These are phyloP conservation scores for Sicyos baderoa DNA, from an alignment of 306 rosid species.

Conservation along the genomic window DNA sequence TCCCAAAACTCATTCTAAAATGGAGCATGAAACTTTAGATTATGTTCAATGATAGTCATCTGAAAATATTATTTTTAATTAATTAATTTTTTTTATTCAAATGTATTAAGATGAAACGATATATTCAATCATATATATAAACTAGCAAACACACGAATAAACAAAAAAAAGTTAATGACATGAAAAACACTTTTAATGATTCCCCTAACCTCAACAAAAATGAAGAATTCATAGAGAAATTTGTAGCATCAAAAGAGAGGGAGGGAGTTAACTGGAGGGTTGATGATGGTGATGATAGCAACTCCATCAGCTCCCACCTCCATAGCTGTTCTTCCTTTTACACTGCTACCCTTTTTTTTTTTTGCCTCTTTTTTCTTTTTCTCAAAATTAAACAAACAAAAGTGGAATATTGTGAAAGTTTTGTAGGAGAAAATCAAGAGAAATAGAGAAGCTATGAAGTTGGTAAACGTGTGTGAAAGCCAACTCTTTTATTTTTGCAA, in stretches of 20 bases:
- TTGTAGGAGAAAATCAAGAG: neutral
- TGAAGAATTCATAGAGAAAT: neutral
- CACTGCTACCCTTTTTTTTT: conserved; percentile 52
- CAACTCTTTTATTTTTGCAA: too few relatives aligned
- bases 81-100: too few relatives aligned
- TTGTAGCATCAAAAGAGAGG: conserved; percentile 73
- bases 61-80: too few relatives aligned
- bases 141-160: too few relatives aligned
- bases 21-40: too few relatives aligned
- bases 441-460: neutral
- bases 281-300: conserved; percentile 76
- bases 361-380: neutral
- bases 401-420: too few relatives aligned
- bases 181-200: too few relatives aligned
- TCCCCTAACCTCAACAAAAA: neutral
- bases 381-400: neutral
- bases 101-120: too few relatives aligned
- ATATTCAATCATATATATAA: too few relatives aligned
- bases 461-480: neutral
- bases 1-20: neutral
- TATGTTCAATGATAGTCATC: too few relatives aligned
- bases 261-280: conserved; percentile 95
- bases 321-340: conserved; percentile 45
- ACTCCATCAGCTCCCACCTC: conserved; percentile 89
- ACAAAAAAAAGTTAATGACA: too few relatives aligned